phyloP scores from a whole-genome alignment of 345 rosid species.

The Camelina neglecta region DNA sequence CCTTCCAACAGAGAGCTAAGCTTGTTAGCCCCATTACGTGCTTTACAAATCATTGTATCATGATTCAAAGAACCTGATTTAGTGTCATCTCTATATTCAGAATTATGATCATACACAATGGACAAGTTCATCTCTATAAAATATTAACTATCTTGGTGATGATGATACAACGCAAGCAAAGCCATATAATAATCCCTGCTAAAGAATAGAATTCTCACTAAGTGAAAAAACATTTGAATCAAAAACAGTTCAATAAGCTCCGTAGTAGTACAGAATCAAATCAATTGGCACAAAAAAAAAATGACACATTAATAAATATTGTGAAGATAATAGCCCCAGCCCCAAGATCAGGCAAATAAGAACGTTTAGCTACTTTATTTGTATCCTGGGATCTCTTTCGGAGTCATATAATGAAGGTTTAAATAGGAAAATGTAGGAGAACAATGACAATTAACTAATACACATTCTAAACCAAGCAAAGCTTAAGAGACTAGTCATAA shows the following conservation, averaged over 20 bases:
- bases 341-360: background rate
- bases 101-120: slow-evolving; percentile 39
- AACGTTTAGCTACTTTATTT: background rate
- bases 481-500: background rate
- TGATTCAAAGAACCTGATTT: background rate
- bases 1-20: slow-evolving; percentile 32
- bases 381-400: background rate
- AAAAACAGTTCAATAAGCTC: background rate
- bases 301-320: background rate
- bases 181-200: slow-evolving; percentile 46
- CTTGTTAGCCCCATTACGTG: slow-evolving; percentile 8
- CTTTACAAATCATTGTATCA: slow-evolving; percentile 10
- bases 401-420: slow-evolving; percentile 7
- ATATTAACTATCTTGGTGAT: slow-evolving; percentile 36
- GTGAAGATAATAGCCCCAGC: background rate
- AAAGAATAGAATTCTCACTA: too few species aligned
- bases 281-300: background rate
- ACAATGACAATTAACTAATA: background rate
- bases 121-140: slow-evolving; percentile 44
- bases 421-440: background rate
- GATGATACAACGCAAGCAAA: slow-evolving; percentile 43
- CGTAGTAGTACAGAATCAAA: background rate
- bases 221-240: too few species aligned
- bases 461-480: background rate
- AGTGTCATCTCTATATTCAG: slow-evolving; percentile 33